Evolutionary conservation across 2,329 filamentous ascomycete genomes (phyloP).

Genomic region (Cladophialophora bantiana): DNA sequence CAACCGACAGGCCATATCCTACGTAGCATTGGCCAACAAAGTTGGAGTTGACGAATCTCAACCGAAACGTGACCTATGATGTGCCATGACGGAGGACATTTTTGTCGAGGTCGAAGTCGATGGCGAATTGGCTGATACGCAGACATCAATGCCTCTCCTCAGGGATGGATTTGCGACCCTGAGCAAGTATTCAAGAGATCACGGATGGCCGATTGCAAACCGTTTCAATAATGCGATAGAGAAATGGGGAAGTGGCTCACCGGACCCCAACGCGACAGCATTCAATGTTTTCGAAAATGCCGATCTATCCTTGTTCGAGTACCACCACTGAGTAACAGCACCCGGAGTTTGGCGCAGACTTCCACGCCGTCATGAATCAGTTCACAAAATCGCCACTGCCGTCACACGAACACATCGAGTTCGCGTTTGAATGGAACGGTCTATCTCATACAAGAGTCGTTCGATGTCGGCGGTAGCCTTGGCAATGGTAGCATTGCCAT

Average conservation of each 20-base stretch:
- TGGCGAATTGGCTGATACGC: constrained; percentile 22
- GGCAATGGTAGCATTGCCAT: constrained; percentile 35
- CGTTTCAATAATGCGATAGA: constrained; percentile 42
- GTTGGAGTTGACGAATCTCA: constrained; percentile 16
- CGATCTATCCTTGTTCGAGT: constrained; percentile 45
- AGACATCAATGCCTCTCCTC: constrained; percentile 17
- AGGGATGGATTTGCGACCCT: constrained; percentile 18
- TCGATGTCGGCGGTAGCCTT: constrained; percentile 29
- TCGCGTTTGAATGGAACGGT: constrained; percentile 16
- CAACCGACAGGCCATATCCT: not conserved
- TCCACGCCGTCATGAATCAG: constrained; percentile 23
- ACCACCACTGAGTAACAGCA: constrained; percentile 41
- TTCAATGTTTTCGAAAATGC: constrained; percentile 43
- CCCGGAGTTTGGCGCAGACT: constrained; percentile 26
- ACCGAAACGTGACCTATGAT: constrained; percentile 22
- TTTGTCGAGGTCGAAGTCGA: constrained; percentile 23
- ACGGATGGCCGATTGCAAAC: constrained; percentile 28
- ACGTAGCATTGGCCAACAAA: not conserved
- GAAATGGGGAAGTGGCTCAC: constrained; percentile 34
- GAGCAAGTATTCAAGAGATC: constrained; percentile 21
- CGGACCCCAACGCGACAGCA: constrained; percentile 39
- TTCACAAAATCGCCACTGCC: constrained; percentile 24
- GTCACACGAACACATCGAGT: constrained; percentile 21
- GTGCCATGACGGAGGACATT: constrained; percentile 25
- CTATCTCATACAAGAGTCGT: constrained; percentile 13